A percentile compares a stretch with the other conserved stretches of the same genome.
Conservation (phyloP, 2,329 filamentous ascomycete species). For the Elsinoe ampelina region DNA sequence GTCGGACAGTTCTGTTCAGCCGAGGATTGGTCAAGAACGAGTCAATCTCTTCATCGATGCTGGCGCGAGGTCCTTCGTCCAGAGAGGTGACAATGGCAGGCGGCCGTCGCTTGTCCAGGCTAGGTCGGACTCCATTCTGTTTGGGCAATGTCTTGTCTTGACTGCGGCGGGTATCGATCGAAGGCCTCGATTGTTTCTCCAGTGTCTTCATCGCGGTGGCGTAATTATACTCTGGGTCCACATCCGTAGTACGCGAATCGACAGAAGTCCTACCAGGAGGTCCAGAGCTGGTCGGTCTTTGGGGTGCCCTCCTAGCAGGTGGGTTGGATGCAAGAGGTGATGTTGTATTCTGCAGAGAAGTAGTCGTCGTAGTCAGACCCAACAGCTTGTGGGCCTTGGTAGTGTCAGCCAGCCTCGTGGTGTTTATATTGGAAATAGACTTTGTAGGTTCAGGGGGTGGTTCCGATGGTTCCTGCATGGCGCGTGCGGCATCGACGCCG, state of each 20-base stretch:
- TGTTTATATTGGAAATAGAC: conserved; percentile 12
- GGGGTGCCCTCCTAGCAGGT: conserved; percentile 8
- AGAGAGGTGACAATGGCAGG: conserved; percentile 15
- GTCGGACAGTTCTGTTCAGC: conserved; percentile 76
- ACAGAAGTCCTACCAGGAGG: background rate
- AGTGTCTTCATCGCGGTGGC: background rate
- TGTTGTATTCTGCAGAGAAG: background rate
- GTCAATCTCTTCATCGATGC: conserved; percentile 78
- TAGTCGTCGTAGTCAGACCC: conserved; percentile 22
- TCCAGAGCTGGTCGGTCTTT: conserved; percentile 4
- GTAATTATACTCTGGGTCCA: background rate
- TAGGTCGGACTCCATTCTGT: background rate
- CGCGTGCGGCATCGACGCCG: conserved; percentile 11
- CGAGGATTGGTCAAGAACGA: conserved; percentile 75
- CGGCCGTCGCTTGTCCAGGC: conserved; percentile 18
- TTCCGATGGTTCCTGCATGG: conserved; percentile 5
- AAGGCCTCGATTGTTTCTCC: conserved; percentile 1
- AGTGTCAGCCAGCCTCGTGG: conserved; percentile 17
- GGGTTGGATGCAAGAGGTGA: conserved; percentile 14
- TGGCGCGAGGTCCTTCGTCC: conserved; percentile 29
- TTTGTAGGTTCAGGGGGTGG: background rate
- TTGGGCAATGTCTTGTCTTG: background rate
- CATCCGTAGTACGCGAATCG: background rate
- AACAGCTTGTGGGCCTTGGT: conserved; percentile 35
- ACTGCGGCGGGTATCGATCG: background rate